Conservation (phyloP, 1,284 basidiomycete species). For the Cryptococcus deneoformans region DNA sequence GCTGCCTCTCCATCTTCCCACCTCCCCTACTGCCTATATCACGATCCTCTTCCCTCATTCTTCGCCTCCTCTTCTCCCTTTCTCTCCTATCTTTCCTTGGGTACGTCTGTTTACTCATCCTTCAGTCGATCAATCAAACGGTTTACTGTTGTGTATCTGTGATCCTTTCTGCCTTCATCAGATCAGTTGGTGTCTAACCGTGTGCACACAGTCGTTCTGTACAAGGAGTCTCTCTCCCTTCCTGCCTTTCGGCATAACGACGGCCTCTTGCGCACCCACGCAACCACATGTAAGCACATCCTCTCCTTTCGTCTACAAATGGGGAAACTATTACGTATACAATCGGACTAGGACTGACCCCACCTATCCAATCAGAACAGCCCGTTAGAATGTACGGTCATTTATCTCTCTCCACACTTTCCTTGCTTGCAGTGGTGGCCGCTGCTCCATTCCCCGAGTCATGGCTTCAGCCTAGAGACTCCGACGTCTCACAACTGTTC, state of each 20-base stretch:
- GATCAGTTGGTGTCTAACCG: background rate
- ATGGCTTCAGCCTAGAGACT: conserved; percentile 26
- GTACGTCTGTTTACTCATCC: background rate
- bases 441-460: conserved; percentile 14
- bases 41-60: background rate
- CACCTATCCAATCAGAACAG: background rate
- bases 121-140: too few relatives aligned
- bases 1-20: too few relatives aligned
- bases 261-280: background rate
- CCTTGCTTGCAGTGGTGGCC: conserved; percentile 3
- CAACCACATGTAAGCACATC: background rate
- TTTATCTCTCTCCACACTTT: conserved; percentile 4
- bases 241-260: background rate
- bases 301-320: background rate
- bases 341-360: background rate
- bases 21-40: too few relatives aligned
- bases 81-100: background rate
- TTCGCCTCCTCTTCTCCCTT: background rate
- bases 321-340: background rate
- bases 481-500: conserved; percentile 20
- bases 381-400: background rate
- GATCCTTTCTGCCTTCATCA: too few relatives aligned
- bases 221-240: background rate
- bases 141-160: too few relatives aligned
- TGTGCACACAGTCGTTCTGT: background rate